Percentiles rank a stretch among this genome's conserved stretches.
These are phyloP conservation scores for Saxispiralis lemnorum DNA, from an alignment of 495 filamentous ascomycete genomes.

Conservation along the genomic window DNA sequence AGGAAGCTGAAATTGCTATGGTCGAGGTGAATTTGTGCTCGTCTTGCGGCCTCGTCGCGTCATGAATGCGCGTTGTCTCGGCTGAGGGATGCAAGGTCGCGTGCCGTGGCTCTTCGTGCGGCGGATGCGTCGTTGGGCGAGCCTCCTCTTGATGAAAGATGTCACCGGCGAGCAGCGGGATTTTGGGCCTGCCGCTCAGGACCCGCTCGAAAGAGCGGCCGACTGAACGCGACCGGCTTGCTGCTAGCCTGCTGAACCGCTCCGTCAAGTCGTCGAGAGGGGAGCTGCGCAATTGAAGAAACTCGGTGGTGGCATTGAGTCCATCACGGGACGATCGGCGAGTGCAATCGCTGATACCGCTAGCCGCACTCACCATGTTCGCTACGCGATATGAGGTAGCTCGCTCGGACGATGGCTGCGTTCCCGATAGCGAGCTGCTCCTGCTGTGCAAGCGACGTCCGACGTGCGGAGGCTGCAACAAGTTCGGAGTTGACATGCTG, in stretches of 20 bases:
- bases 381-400: not conserved
- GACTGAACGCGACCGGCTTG: slow-evolving; percentile 8
- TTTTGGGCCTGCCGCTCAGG: not conserved
- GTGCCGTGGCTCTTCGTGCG: not conserved
- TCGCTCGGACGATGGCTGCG: not conserved
- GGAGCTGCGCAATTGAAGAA: slow-evolving; percentile 12
- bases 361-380: slow-evolving; percentile 9
- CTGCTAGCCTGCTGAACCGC: slow-evolving; percentile 8
- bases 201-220: slow-evolving; percentile 9
- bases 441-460: slow-evolving; percentile 1
- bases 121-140: too few relatives aligned
- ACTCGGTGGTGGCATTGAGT: slow-evolving; percentile 8
- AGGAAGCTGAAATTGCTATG: too few relatives aligned
- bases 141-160: slow-evolving; percentile 3
- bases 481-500: slow-evolving; percentile 1
- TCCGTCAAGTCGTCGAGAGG: slow-evolving; percentile 14
- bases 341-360: slow-evolving; percentile 3
- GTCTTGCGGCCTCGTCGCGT: too few relatives aligned
- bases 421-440: slow-evolving; percentile 5
- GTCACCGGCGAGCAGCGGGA: slow-evolving; percentile 10
- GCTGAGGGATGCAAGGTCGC: not conserved
- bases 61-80: too few relatives aligned
- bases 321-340: slow-evolving; percentile 2
- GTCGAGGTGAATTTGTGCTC: too few relatives aligned
- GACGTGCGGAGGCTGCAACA: not conserved